Percentiles rank a stretch among this genome's conserved stretches.
phyloP scores from a whole-genome alignment of 148 eudicot species.

The Amaranthus cruentus region DNA sequence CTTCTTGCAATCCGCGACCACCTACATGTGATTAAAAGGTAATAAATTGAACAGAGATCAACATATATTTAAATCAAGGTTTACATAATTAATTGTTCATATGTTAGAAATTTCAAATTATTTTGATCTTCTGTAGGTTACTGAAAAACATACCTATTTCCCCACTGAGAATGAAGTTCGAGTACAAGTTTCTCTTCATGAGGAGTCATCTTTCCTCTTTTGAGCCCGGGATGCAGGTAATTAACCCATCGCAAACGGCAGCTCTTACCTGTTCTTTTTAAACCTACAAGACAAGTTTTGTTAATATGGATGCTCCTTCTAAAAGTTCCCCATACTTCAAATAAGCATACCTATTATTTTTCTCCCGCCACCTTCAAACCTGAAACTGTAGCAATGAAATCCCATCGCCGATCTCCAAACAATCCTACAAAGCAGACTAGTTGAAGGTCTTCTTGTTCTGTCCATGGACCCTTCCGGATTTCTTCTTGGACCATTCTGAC shows the following conservation, averaged over 20 bases:
- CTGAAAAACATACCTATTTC: conserved; percentile 61
- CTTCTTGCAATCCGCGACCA: conserved; percentile 80
- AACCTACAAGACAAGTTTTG: conserved; percentile 52
- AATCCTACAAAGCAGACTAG: conserved; percentile 77
- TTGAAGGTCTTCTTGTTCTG: conserved; percentile 87
- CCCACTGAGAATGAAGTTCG: conserved; percentile 83
- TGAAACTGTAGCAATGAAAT: conserved; percentile 98
- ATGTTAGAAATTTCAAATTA: background rate
- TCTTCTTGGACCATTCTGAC: conserved; percentile 48
- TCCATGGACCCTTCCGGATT: conserved; percentile 88
- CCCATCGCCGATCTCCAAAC: conserved; percentile 97
- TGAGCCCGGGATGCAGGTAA: conserved; percentile 85
- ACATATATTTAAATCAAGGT: background rate
- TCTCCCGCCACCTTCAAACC: conserved; percentile 99
- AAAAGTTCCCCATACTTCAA: conserved; percentile 37
- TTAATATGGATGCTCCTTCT: conserved; percentile 30
- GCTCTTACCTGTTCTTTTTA: conserved; percentile 95
- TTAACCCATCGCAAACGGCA: conserved; percentile 97
- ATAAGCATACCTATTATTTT: conserved; percentile 63
- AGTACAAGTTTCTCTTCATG: conserved; percentile 78
- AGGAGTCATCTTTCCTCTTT: conserved; percentile 84
- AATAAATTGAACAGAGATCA: background rate
- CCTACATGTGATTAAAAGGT: conserved; percentile 28
- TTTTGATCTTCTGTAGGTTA: background rate
- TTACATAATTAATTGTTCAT: background rate